A percentile compares a stretch with the other conserved stretches of the same genome.
Evolutionary conservation across 176 grass and related monocot genomes (phyloP).

Genomic region (Elaeis guineensis): DNA sequence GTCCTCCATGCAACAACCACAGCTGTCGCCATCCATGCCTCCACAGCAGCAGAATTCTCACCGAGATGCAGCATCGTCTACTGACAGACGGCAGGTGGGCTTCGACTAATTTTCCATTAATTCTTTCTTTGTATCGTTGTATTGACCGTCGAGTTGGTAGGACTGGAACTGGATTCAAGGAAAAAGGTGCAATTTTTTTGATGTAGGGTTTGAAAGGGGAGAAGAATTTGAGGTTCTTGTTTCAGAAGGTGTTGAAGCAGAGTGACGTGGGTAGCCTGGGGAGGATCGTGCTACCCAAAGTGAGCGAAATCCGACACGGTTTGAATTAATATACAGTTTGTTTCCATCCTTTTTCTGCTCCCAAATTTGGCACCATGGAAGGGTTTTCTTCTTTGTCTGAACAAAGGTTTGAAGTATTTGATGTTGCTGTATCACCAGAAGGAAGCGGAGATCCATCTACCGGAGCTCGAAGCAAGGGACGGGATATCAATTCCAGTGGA

Average conservation of each 20-base stretch:
- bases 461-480: slow-evolving; percentile 75
- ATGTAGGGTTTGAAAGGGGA: slow-evolving; percentile 55
- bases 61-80: slow-evolving; percentile 4
- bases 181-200: too few species aligned
- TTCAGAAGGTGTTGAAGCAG: slow-evolving; percentile 98
- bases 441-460: slow-evolving; percentile 83
- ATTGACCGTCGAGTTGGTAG: too few species aligned
- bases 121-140: too few species aligned
- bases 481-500: slow-evolving; percentile 86
- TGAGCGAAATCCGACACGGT: slow-evolving; percentile 29
- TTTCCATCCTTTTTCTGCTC: background rate
- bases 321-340: slow-evolving; percentile 1
- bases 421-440: slow-evolving; percentile 43
- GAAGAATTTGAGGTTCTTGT: slow-evolving; percentile 71
- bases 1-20: slow-evolving; percentile 11
- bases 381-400: too few species aligned
- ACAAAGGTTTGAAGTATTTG: too few species aligned
- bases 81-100: slow-evolving; percentile 53
- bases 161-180: too few species aligned
- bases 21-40: slow-evolving; percentile 15
- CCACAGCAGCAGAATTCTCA: slow-evolving; percentile 10
- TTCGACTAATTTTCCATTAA: too few species aligned
- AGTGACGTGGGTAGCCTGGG: slow-evolving; percentile 84
- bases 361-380: too few species aligned
- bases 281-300: slow-evolving; percentile 94